Percentiles rank a stretch among this genome's conserved stretches.
These are phyloP conservation scores for Vitellaria paradoxa DNA, from an alignment of 179 eudicot genomes.

Conservation along the genomic window DNA sequence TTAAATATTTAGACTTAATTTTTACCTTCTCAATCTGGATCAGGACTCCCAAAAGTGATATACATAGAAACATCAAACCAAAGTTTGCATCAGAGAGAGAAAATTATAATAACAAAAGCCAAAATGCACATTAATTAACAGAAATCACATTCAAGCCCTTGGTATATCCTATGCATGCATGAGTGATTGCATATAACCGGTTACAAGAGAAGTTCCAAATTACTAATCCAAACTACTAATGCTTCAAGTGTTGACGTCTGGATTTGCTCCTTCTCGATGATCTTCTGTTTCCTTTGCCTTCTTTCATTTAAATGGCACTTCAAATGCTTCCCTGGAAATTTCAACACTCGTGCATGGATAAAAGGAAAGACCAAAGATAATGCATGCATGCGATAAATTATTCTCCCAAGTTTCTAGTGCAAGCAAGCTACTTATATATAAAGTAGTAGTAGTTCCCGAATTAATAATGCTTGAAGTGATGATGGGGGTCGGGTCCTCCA, in stretches of 20 bases:
- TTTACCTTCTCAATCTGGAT: too few species aligned
- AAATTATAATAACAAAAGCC: background rate
- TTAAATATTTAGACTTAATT: too few species aligned
- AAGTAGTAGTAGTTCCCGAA: too few species aligned
- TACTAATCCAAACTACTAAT: too few species aligned
- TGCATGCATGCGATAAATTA: background rate
- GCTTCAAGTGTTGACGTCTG: constrained; percentile 24
- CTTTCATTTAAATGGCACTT: background rate
- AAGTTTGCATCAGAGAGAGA: background rate
- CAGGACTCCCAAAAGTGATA: background rate
- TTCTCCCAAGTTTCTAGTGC: too few species aligned
- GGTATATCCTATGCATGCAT: too few species aligned
- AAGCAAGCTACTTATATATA: too few species aligned
- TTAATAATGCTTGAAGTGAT: constrained; percentile 16
- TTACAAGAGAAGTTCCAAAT: background rate
- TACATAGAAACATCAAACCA: background rate
- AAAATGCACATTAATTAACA: too few species aligned
- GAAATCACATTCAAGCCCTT: too few species aligned
- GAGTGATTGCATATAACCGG: too few species aligned
- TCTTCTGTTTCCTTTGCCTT: too few species aligned
- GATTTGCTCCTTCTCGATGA: constrained; percentile 13
- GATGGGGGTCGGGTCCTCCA: constrained; percentile 30
- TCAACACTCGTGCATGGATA: background rate
- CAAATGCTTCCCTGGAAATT: constrained; percentile 21
- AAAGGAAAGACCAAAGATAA: background rate